These are phyloP conservation scores for Candida methanosorbosa DNA, from an alignment of 805 yeast species.

Conservation along the genomic window DNA sequence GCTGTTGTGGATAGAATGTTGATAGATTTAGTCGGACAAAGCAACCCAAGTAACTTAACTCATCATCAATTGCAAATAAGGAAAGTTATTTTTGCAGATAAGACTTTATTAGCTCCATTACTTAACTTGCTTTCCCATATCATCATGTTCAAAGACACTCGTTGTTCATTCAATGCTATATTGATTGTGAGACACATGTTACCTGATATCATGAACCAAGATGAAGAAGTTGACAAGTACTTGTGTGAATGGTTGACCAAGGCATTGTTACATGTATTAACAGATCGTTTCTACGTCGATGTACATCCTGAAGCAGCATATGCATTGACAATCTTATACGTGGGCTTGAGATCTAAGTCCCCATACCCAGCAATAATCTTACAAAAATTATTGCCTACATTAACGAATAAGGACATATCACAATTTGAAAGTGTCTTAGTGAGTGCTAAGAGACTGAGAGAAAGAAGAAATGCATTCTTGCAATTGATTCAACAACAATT, in stretches of 20 bases:
- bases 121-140: constrained; percentile 67
- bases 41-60: constrained; percentile 35
- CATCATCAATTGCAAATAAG: constrained; percentile 61
- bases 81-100: constrained; percentile 53
- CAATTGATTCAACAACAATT: constrained; percentile 59
- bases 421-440: constrained; percentile 57
- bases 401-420: constrained; percentile 46
- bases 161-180: constrained; percentile 88
- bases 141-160: constrained; percentile 76
- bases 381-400: constrained; percentile 44
- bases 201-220: constrained; percentile 57
- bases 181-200: constrained; percentile 69
- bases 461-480: constrained; percentile 71
- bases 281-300: constrained; percentile 73
- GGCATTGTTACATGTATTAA: constrained; percentile 56
- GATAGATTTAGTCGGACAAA: constrained; percentile 83
- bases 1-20: constrained; percentile 83
- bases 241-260: constrained; percentile 60
- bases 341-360: constrained; percentile 61
- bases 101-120: constrained; percentile 68
- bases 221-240: constrained; percentile 68
- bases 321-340: constrained; percentile 71
- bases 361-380: constrained; percentile 59
- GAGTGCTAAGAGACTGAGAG: constrained; percentile 60
- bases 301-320: constrained; percentile 90